Base-by-base conservation (phyloP, 2,329 filamentous ascomycete species). In the Didymosphaeria variabile region DNA sequence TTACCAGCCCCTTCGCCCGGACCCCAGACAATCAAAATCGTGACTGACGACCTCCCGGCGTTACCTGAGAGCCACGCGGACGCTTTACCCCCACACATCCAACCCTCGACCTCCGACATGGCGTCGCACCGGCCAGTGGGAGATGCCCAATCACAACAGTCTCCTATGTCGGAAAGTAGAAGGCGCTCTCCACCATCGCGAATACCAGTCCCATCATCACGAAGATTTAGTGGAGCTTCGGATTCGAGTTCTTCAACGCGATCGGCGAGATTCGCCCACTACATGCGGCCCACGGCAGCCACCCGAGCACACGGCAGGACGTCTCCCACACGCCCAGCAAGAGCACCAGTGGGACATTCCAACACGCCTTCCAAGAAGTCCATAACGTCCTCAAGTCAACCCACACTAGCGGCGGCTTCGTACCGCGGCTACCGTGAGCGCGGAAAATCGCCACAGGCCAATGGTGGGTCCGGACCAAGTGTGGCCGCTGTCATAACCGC, bases 161-260 rank as follows among this genome's bases (percentile, higher is more conserved):
- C 68, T 10, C 60, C 58, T 29, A 54, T 58, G 29, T 61, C 60
- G 47, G 61, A 58, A 9, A 44, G 58, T 26, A 63, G 62, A 31
- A 64, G 67, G 34, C 67, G 58, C 19, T 73, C 74, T 2, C 73
- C 73, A 12, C 72, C 67, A 19, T 78, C 76, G 12, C 62, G 73
- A 40, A 78, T 78, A 55, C 76, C 76, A 9, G 68, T 77, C 31
- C 38, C 38, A n/a, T 61, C 71, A 7, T 64, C 67, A 26, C 68
- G 72, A 49, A 74, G 75, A 8, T 66, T 70, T 61, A 77, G 75
- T 57, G 66, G 63, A n/a, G 67, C 71, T 5, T 79, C 77, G 57
- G 75, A 78, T 44, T 76, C 74, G 17, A 73, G 69, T 56, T 74
- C 76, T 3, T 77, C 77, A 19, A 74, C 64, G n/a, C 70, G 67